Evolutionary conservation across 2,329 filamentous ascomycete genomes (phyloP), one percentile per base, ranked within the genome.

Genomic region (Penicillium sp.): DNA sequence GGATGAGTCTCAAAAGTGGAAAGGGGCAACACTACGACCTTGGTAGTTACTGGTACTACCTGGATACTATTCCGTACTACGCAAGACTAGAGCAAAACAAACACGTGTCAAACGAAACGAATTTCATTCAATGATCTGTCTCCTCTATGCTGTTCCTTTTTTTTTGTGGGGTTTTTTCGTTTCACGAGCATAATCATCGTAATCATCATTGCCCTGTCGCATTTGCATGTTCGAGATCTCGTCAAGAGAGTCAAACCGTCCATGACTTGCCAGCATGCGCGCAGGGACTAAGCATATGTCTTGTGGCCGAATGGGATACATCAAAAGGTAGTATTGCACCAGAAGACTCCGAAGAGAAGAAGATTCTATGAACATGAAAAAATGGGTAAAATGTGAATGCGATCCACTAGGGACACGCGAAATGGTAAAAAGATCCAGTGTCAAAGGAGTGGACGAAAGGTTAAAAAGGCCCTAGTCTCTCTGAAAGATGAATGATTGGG

Each of bases 311-410:
- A 50, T 50, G 35, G 41, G 40, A 53, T 52, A 48, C 49, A 61
- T 61, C 57, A 44, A 40, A 51, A 9, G 57, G 58, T 65, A 58
- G 58, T 59, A 66, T 66, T 66, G 57, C 61, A 60, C 58, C 60
- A 55, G 53, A 45, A 33, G 42, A 22, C n/a, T 44, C 26, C 41
- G 51, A 49, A 53, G 19, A 59, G 51, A 57, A 53, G 43, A 53
- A 54, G 16, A 54, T 37, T 57, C 50, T 57, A 57, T 57, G 33
- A 54, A 57, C 55, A 54, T 48, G 49, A 28, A 35, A 38, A 49
- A 55, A 58, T 40, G 43, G 55, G 38, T 53, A 48, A 47, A 30
- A 49, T 19, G 26, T 38, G 42, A 56, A 57, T 41, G 41, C 46
- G 55, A 38, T 63, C 62, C 63, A 17, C 61, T 61, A 53, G 62